A percentile compares a stretch with the other conserved stretches of the same genome.
phyloP scores from a whole-genome alignment of 345 rosid genomes.

The Eucalyptus erythrocorys region DNA sequence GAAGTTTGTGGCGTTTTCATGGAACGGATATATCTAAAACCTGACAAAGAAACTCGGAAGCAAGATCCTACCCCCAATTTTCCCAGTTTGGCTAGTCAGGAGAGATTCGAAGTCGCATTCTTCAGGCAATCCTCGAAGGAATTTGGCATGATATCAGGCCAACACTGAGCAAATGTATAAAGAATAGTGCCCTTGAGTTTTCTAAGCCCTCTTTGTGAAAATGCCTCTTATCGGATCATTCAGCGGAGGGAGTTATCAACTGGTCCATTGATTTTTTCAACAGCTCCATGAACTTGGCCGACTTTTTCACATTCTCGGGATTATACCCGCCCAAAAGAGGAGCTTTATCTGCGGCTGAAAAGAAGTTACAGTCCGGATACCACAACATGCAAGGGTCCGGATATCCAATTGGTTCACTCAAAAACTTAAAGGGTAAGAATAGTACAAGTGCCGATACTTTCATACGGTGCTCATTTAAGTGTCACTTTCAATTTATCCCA shows the following conservation, averaged over 20 bases:
- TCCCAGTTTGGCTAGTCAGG: background rate
- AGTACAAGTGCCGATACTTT: no score
- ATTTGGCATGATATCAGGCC: background rate
- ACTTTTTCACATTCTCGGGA: background rate
- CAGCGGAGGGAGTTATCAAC: background rate
- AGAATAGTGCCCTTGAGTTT: background rate
- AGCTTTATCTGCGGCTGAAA: background rate
- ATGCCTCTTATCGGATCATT: background rate
- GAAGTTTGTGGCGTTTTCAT: background rate
- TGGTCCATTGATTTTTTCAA: background rate
- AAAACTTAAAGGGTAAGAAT: no score
- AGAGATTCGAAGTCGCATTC: background rate
- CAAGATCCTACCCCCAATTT: background rate
- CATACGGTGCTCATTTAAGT: no score
- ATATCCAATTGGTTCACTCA: no score
- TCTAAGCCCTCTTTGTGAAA: no score
- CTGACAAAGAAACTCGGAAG: constrained; percentile 18
- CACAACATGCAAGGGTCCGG: constrained; percentile 24
- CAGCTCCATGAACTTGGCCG: background rate
- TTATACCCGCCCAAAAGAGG: background rate
- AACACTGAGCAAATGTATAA: constrained; percentile 9
- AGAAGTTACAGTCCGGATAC: constrained; percentile 12
- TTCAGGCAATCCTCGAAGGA: constrained; percentile 4
- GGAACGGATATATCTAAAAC: constrained; percentile 12
- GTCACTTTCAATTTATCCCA: no score